phyloP scores from a whole-genome alignment of 192 early-diverging fungal genomes.

The Coemansia sp. region DNA sequence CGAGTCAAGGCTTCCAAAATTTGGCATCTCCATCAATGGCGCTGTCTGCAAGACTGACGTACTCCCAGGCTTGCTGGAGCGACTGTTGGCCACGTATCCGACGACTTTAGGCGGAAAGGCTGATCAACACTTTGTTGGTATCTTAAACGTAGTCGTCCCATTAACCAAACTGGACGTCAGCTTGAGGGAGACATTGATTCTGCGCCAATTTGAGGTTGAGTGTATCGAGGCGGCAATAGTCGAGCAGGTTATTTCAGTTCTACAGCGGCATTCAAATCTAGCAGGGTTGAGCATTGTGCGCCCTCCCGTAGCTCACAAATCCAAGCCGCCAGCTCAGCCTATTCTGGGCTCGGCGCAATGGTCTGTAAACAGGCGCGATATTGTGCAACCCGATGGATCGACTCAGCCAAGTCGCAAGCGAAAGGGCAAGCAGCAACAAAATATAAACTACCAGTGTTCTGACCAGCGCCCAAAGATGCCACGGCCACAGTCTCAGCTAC shows the following conservation, averaged over 20 bases:
- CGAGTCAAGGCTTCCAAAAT: background rate
- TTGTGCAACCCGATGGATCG: background rate
- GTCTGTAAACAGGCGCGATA: background rate
- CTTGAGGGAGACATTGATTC: constrained; percentile 20
- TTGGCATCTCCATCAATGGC: constrained; percentile 26
- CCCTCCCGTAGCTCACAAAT: background rate
- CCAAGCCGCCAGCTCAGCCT: background rate
- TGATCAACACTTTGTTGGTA: constrained; percentile 16
- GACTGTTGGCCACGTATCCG: background rate
- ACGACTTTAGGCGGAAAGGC: background rate
- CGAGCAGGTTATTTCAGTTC: background rate
- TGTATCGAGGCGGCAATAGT: constrained; percentile 19
- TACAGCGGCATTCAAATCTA: background rate
- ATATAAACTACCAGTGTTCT: background rate
- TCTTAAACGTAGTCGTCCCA: constrained; percentile 24
- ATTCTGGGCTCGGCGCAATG: background rate
- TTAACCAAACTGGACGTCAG: constrained; percentile 26
- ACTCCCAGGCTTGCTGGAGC: constrained; percentile 19
- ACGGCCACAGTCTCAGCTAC: background rate
- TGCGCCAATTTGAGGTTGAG: constrained; percentile 16
- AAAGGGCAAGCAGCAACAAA: background rate
- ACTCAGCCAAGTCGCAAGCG: constrained; percentile 3
- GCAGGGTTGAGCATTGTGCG: background rate
- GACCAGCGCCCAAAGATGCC: background rate
- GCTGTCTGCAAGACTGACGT: constrained; percentile 16